Evolutionary conservation across 2,329 filamentous ascomycete species (phyloP), one percentile per base, ranked within the genome.

Genomic region (Sclerotinia glacialis): DNA sequence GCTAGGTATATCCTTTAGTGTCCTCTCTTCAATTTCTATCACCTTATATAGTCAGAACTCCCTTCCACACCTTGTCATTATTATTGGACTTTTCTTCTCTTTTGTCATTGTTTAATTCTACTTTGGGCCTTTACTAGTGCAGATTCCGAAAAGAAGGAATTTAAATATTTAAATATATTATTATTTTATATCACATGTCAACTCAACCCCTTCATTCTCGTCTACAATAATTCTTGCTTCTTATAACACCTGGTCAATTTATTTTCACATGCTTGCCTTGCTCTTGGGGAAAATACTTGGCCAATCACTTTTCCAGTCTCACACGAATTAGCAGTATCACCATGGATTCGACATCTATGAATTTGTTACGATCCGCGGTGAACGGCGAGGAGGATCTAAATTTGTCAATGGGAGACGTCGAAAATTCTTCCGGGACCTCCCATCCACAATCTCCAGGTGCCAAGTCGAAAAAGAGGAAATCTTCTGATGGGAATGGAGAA

Each of bases 401-500:
- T 62, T 67, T 28, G 14, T 16, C 28, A 12, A 37, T 37, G 31
- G 58, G 31, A 61, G 46, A 49, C n/a, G 12, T 23, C 21, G 52
- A 12, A 23, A 23, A 26, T 40, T 18, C 7, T 40, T 40, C 58
- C n/a, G 44, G 31, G 14, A 6, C n/a, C 28, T 31, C 58, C 3
- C 44, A 18, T 12, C 44, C 28, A 37, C 58, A 26, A 60, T 49
- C 44, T 34, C 58, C 58, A 14, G n/a, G 44, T n/a, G 63, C 69
- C 31, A 63, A 58, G 42, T 18, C 68, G 16, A 71, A 72, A 49
- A 74, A 74, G 56, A 70, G 73, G 7, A 55, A 69, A n/a, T 66
- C 67, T 21, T 40, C 71, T 8, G 71, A 73, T 64, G 67, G 49
- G 49, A 70, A 72, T 68, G 71, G 71, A 37, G 71, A 72, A 53